phyloP scores from a whole-genome alignment of 805 yeast genomes.

The Yarrowia sp. region DNA sequence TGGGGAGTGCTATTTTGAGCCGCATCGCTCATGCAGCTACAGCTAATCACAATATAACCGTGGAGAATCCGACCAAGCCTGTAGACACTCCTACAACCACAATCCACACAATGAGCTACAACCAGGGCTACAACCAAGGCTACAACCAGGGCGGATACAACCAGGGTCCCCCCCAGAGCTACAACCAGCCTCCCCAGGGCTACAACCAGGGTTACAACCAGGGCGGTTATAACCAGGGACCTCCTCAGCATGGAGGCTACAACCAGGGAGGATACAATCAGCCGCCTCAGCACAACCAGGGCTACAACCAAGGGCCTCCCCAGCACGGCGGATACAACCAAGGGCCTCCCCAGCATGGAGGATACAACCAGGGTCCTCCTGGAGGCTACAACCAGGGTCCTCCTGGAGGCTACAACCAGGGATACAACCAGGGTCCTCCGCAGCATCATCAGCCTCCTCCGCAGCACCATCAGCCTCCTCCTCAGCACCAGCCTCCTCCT shows the following conservation, averaged over 20 bases:
- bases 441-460: constrained; percentile 12
- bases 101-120: background rate
- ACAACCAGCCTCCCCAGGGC: constrained; percentile 10
- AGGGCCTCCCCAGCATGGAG: constrained; percentile 27
- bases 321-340: constrained; percentile 16
- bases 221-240: constrained; percentile 11
- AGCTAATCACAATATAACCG: too few relatives aligned
- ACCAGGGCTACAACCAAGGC: constrained; percentile 23
- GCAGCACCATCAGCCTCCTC: background rate
- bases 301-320: constrained; percentile 14
- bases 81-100: too few relatives aligned
- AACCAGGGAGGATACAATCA: constrained; percentile 9
- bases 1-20: background rate
- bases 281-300: background rate
- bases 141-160: constrained; percentile 25
- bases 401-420: background rate
- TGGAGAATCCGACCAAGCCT: too few relatives aligned
- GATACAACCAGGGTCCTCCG: background rate
- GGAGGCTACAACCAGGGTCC: constrained; percentile 27
- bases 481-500: background rate
- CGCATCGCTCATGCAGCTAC: background rate
- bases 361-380: constrained; percentile 19
- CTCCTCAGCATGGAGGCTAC: constrained; percentile 6
- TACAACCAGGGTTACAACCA: constrained; percentile 21
- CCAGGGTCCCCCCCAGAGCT: constrained; percentile 22